Evolutionary conservation across 1,284 basidiomycete species (phyloP).

Genomic region (Quambalaria eucalypti): DNA sequence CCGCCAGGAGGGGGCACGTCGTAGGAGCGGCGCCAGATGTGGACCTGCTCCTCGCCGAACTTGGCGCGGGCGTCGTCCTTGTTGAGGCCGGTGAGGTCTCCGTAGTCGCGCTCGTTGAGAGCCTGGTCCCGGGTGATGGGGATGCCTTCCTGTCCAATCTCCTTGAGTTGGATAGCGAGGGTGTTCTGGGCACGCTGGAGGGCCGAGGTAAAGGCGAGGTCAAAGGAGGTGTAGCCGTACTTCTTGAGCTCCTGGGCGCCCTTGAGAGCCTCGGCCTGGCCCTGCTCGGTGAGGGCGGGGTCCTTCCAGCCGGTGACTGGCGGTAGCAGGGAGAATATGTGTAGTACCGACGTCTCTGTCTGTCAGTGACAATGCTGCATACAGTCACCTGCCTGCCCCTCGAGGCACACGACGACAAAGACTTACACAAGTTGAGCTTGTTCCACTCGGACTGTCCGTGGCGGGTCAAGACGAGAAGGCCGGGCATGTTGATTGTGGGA

Average conservation of each 20-base stretch:
- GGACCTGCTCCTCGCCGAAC: slow-evolving; percentile 49
- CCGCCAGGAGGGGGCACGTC: slow-evolving; percentile 50
- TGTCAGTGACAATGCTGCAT: not conserved
- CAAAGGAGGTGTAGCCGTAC: slow-evolving; percentile 22
- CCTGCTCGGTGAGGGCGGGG: slow-evolving; percentile 44
- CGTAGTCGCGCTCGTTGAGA: slow-evolving; percentile 50
- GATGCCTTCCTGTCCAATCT: slow-evolving; percentile 47
- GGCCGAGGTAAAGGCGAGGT: slow-evolving; percentile 49
- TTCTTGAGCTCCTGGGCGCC: slow-evolving; percentile 44
- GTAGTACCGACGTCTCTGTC: not conserved
- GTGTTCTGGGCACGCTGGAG: slow-evolving; percentile 50
- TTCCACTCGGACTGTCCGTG: slow-evolving; percentile 48
- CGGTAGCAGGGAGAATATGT: not conserved
- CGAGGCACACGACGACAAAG: not conserved
- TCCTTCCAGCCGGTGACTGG: slow-evolving; percentile 42
- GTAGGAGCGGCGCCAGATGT: slow-evolving; percentile 47
- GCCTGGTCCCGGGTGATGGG: slow-evolving; percentile 47
- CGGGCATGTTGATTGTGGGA: not conserved
- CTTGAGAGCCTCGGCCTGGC: slow-evolving; percentile 42
- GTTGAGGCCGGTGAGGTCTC: slow-evolving; percentile 49
- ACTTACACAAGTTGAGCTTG: slow-evolving; percentile 39
- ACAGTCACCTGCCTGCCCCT: not conserved
- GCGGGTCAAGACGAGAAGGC: slow-evolving; percentile 45
- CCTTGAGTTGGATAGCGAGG: slow-evolving; percentile 49
- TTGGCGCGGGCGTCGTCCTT: slow-evolving; percentile 50